A percentile compares a stretch with the other conserved stretches of the same genome.
These are phyloP conservation scores for Entelexis paramagnoliae DNA, from an alignment of 1,139 yeast species.

Conservation along the genomic window DNA sequence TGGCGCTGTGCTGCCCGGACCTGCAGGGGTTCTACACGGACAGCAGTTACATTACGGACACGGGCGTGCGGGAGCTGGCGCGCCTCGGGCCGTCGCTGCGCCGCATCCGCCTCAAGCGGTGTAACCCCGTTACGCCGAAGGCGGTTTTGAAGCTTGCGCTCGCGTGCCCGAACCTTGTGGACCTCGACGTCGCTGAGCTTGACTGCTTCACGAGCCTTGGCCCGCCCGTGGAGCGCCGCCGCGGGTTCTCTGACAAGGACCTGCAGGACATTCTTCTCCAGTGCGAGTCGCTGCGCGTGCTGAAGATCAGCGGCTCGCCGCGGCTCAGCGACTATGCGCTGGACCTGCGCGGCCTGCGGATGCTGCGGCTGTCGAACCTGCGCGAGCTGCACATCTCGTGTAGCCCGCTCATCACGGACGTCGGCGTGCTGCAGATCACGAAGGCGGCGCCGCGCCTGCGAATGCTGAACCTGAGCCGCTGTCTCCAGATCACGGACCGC, in stretches of 20 bases:
- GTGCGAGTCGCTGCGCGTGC: slow-evolving; percentile 21
- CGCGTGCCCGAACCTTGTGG: slow-evolving; percentile 71
- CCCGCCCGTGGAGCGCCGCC: neutral
- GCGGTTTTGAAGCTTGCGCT: slow-evolving; percentile 53
- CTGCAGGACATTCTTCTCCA: slow-evolving; percentile 7
- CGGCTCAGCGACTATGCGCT: slow-evolving; percentile 9
- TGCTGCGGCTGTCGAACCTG: slow-evolving; percentile 40
- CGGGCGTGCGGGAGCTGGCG: slow-evolving; percentile 52
- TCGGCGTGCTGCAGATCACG: slow-evolving; percentile 62
- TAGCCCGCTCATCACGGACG: slow-evolving; percentile 73
- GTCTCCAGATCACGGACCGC: slow-evolving; percentile 77
- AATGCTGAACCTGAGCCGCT: slow-evolving; percentile 81
- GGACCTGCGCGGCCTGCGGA: neutral
- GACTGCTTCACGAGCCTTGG: neutral
- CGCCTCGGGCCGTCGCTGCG: slow-evolving; percentile 62
- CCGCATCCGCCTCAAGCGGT: slow-evolving; percentile 71
- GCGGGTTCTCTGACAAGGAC: slow-evolving; percentile 5
- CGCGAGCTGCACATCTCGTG: slow-evolving; percentile 80
- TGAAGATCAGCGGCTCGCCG: slow-evolving; percentile 18
- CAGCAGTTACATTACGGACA: slow-evolving; percentile 58
- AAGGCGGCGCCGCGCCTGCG: slow-evolving; percentile 72
- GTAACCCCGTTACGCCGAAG: slow-evolving; percentile 57
- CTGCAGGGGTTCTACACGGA: slow-evolving; percentile 89
- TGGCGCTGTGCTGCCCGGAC: slow-evolving; percentile 62
- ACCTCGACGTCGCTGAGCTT: slow-evolving; percentile 51